These are phyloP conservation scores for Cladophialophora immunda DNA, from an alignment of 2,329 filamentous ascomycete species.

Conservation along the genomic window DNA sequence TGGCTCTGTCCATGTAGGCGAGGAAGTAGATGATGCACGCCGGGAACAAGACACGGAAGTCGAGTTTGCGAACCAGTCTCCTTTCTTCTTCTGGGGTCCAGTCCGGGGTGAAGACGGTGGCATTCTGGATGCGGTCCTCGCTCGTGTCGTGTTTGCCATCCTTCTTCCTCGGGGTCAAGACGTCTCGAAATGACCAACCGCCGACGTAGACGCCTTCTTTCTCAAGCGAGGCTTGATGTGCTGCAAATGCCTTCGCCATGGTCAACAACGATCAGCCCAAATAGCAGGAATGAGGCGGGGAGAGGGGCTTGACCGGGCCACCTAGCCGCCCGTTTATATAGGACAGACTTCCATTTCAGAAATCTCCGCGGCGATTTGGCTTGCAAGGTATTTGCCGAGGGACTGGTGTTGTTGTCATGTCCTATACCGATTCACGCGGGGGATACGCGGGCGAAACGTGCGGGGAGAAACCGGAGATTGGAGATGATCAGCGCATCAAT, in stretches of 20 bases:
- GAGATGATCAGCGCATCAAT: neutral
- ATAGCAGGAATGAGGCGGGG: neutral
- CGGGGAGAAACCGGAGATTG: neutral
- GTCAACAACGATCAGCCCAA: neutral
- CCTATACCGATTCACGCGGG: neutral
- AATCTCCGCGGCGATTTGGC: neutral
- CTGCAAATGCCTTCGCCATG: constrained; percentile 11
- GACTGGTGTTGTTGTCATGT: neutral
- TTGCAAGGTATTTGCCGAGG: neutral
- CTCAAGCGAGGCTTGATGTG: constrained; percentile 17
- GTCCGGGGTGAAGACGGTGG: constrained; percentile 18
- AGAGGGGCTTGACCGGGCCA: neutral
- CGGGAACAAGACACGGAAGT: constrained; percentile 30
- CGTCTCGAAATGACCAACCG: constrained; percentile 21
- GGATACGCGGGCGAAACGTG: neutral
- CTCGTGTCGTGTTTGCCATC: neutral
- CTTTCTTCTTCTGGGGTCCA: constrained; percentile 34
- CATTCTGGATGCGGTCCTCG: constrained; percentile 6
- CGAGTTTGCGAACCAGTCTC: constrained; percentile 36
- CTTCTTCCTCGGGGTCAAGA: constrained; percentile 1
- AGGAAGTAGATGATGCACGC: constrained; percentile 37
- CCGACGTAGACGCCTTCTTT: constrained; percentile 27
- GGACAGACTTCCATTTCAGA: neutral
- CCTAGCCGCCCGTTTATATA: neutral
- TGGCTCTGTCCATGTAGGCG: constrained; percentile 36